Base-by-base conservation (phyloP, 805 yeast species). In the Scheffersomyces spartinae region DNA sequence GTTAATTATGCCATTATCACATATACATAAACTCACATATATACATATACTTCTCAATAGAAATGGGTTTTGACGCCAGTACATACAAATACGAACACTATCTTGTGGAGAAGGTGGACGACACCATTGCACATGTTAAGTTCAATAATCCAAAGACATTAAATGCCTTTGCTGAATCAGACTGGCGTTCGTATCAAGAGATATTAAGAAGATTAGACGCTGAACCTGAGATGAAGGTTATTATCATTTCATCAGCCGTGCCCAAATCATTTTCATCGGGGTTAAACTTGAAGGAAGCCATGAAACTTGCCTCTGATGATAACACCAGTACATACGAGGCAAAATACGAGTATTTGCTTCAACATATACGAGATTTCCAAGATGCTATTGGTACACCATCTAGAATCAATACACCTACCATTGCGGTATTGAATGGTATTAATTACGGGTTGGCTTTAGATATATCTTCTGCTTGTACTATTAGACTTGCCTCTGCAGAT, bases 381-480 rank as follows among this genome's bases (percentile, higher is more conserved):
- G 50, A 59, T 23, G 55, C 69, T 24, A 61, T 78, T 25, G 52
- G 58, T 2, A 47, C 65, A 4, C 71, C 76, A 1, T 49, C 64
- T 0, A 42, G 58, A 12, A 66, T 68, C 27, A 36, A 39, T 11
- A 66, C 71, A 9, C 80, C 93, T 3, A 78, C 83, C 7, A 74
- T 80, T 32, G 69, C 68, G 3, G 63, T 79, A 1, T 53, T 70
- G 23, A 83, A 80, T 47, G 91, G 91, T 0, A 55, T 65, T 7
- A 48, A 64, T 24, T 64, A 56, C 37, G 93, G 93, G 0, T 57
- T 81, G 24, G 88, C 78, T 0, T 35, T 81, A 11, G 91, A 80
- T 45, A 65, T 80, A 22, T 51, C 77, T 6, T 50, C 75, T 9
- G 68, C 79, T 0, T 61, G 66, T 15, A 61, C 72, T 9, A 67